Conservation (phyloP, 1,284 basidiomycete genomes). For the Malassezia psittaci region DNA sequence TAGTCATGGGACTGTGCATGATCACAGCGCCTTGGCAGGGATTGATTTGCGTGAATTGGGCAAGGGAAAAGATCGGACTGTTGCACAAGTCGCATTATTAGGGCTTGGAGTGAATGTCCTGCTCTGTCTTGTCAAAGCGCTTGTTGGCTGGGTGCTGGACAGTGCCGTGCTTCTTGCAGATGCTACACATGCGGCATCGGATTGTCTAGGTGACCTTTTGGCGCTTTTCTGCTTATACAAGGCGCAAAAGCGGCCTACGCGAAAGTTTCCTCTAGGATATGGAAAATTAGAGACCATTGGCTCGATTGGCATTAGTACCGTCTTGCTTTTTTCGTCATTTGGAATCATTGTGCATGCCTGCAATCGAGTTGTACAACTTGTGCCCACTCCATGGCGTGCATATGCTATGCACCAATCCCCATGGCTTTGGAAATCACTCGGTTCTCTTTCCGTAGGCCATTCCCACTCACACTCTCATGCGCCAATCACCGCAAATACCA, state of each 20-base stretch:
- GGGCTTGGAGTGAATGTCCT: conserved; percentile 77
- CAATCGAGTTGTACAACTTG: conserved; percentile 61
- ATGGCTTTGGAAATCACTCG: background rate
- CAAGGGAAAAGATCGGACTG: conserved; percentile 10
- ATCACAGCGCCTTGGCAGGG: conserved; percentile 24
- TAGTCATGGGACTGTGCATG: background rate
- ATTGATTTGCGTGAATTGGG: conserved; percentile 26
- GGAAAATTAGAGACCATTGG: conserved; percentile 88
- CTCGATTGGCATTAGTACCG: conserved; percentile 69
- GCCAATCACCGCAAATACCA: conserved; percentile 57
- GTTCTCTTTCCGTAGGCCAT: background rate
- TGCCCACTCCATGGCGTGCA: conserved; percentile 44
- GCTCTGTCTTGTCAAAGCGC: conserved; percentile 71
- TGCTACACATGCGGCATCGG: conserved; percentile 80
- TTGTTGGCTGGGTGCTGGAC: conserved; percentile 53
- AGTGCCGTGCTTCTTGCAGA: conserved; percentile 86
- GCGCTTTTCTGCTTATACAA: conserved; percentile 84
- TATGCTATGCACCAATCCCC: background rate
- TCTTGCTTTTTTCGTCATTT: conserved; percentile 70
- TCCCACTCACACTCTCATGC: conserved; percentile 46
- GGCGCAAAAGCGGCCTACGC: conserved; percentile 66
- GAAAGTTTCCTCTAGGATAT: conserved; percentile 71
- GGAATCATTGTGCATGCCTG: conserved; percentile 88
- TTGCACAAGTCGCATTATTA: conserved; percentile 46
- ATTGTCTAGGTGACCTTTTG: conserved; percentile 81